Evolutionary conservation across 768 basidiomycete genomes (phyloP).

Genomic region (Mycena olivaceomarginata): DNA sequence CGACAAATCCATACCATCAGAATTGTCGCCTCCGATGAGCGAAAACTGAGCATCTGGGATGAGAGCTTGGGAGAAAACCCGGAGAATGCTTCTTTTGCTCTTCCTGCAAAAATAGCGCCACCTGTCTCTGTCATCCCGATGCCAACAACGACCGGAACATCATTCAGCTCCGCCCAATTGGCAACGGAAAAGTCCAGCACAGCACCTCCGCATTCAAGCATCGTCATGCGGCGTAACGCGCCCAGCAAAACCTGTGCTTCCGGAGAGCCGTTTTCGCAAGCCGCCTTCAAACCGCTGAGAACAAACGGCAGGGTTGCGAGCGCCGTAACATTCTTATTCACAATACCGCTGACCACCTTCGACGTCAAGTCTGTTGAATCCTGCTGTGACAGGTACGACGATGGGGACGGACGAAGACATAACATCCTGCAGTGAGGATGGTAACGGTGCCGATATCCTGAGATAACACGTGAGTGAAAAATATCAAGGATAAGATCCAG

Average conservation of each 20-base stretch:
- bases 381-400: slow-evolving; percentile 12
- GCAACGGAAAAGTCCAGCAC: slow-evolving; percentile 3
- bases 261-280: slow-evolving; percentile 22
- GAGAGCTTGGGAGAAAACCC: slow-evolving; percentile 15
- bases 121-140: slow-evolving; percentile 44
- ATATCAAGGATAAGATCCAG: not conserved
- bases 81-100: slow-evolving; percentile 13
- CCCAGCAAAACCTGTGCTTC: not conserved
- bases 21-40: slow-evolving; percentile 19
- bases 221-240: slow-evolving; percentile 27
- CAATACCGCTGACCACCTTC: not conserved
- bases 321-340: slow-evolving; percentile 31
- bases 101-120: slow-evolving; percentile 35
- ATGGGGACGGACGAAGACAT: slow-evolving; percentile 41
- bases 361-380: slow-evolving; percentile 22
- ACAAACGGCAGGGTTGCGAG: slow-evolving; percentile 37
- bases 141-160: slow-evolving; percentile 32
- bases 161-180: slow-evolving; percentile 28
- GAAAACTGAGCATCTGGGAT: slow-evolving; percentile 32
- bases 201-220: slow-evolving; percentile 41
- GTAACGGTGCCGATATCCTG: slow-evolving; percentile 39
- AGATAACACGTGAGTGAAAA: not conserved
- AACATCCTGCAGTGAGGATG: slow-evolving; percentile 40
- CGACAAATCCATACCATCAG: not conserved
- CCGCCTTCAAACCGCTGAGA: slow-evolving; percentile 30